Percentiles rank a stretch among this genome's conserved stretches.
phyloP scores from a whole-genome alignment of 2,329 filamentous ascomycete species.

The Arthrobotrys sinensis region DNA sequence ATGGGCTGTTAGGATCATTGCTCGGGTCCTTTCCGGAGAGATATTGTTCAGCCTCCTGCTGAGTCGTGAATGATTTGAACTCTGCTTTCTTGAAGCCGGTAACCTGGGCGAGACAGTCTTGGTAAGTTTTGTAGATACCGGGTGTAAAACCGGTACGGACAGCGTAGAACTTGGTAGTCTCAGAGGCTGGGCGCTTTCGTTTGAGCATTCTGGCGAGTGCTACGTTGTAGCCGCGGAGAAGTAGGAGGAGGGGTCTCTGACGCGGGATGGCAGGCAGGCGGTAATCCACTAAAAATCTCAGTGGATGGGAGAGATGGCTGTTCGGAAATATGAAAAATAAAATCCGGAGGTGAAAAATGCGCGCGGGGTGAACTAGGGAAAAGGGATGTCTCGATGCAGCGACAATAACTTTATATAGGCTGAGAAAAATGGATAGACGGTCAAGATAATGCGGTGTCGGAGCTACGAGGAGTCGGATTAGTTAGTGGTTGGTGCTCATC shows the following conservation, averaged over 20 bases:
- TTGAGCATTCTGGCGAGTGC: constrained; percentile 52
- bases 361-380: neutral
- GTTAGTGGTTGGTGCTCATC: constrained; percentile 52
- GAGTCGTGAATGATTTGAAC: constrained; percentile 65
- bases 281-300: constrained; percentile 47
- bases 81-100: constrained; percentile 72
- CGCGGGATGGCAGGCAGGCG: constrained; percentile 35
- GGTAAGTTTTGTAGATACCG: constrained; percentile 77
- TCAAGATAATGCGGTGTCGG: constrained; percentile 31
- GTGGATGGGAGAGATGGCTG: constrained; percentile 26
- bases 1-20: constrained; percentile 64
- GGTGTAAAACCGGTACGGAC: constrained; percentile 75
- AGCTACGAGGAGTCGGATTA: constrained; percentile 31
- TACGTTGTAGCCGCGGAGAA: constrained; percentile 49
- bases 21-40: constrained; percentile 64
- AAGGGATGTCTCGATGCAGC: constrained; percentile 5
- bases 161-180: constrained; percentile 74
- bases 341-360: neutral
- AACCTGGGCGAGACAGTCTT: constrained; percentile 75
- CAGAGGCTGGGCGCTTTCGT: constrained; percentile 60
- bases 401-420: neutral
- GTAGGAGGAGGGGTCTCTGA: constrained; percentile 38
- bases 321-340: constrained; percentile 10
- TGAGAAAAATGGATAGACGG: neutral
- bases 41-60: constrained; percentile 63